Conservation (phyloP, 2,329 filamentous ascomycete genomes). For the Cercospora sp. region DNA sequence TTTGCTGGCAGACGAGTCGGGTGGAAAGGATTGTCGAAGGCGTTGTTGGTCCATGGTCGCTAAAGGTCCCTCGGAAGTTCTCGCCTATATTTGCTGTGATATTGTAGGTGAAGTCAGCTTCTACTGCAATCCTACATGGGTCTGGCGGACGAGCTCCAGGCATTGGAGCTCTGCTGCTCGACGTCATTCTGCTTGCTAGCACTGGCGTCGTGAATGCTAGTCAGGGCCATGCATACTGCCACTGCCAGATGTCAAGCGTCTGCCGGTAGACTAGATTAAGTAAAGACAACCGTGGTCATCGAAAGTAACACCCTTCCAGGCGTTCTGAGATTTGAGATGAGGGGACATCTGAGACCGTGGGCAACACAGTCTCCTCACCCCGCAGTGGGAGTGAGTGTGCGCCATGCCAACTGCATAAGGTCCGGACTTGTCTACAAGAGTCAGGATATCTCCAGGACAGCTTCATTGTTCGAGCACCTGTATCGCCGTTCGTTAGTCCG, state of each 20-base stretch:
- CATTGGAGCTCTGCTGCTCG: background rate
- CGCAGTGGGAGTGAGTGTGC: background rate
- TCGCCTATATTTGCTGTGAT: background rate
- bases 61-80: background rate
- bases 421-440: background rate
- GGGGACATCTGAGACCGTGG: background rate
- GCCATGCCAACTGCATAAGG: background rate
- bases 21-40: slow-evolving; percentile 10
- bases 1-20: slow-evolving; percentile 8
- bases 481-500: slow-evolving; percentile 1
- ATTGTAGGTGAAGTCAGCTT: background rate
- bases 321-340: background rate
- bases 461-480: background rate
- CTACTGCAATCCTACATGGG: background rate
- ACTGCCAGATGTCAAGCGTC: background rate
- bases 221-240: background rate
- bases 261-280: background rate
- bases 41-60: slow-evolving; percentile 15
- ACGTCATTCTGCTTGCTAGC: slow-evolving; percentile 4
- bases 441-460: background rate
- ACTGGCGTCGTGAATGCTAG: background rate
- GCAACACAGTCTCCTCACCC: background rate
- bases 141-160: background rate
- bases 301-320: background rate
- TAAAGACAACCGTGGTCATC: background rate